Base-by-base conservation (phyloP, 2,329 filamentous ascomycete genomes). In the Sclerotinia sclerotiorum region DNA sequence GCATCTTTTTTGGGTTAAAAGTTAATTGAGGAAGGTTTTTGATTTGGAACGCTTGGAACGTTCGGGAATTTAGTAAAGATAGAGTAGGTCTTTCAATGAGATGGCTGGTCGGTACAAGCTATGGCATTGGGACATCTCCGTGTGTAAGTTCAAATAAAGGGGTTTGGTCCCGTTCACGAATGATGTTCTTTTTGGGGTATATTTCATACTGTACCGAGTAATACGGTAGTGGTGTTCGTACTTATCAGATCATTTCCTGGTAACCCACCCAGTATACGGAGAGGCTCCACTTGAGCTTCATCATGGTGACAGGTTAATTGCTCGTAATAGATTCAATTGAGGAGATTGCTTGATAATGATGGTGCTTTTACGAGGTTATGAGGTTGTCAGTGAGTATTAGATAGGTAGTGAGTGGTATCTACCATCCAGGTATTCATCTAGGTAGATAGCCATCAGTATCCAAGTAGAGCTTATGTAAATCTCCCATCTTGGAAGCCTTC, bases 1-100 rank as follows among this genome's bases (percentile, higher is more conserved):
- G 24, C 24, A 42, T 44, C 55, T 42, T 42, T 57, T 32, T 42
- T 8, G 35, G 19, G n/a, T 35, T 35, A n/a, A 46, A 39, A 46
- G 15, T 44, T 60, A 46, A 60, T 60, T 46, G 39, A 29, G 39
- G 56, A 60, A 60, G 24, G 56, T 19, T 60, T 60, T 46, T 27
- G 39, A 3, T 1, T 29, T 60, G 24, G 39, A 29, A 58, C 13
- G 13, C 8, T 46, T 60, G 24, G 39, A 58, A 58, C 3, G 42
- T 46, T 58, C 39, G 56, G 56, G 56, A 60, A 46, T 46, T 35
- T 35, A 2, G 1, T 32, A 7, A 19, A 55, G 32, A 29, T 29
- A 29, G 2, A 29, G 29, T 29, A 29, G 35, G 8, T n/a, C n/a
- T n/a, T n/a, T n/a, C n/a, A n/a, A n/a, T n/a, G n/a, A 10, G 35